Base-by-base conservation (phyloP, 495 filamentous ascomycete species). In the Xylaria bambusicola region DNA sequence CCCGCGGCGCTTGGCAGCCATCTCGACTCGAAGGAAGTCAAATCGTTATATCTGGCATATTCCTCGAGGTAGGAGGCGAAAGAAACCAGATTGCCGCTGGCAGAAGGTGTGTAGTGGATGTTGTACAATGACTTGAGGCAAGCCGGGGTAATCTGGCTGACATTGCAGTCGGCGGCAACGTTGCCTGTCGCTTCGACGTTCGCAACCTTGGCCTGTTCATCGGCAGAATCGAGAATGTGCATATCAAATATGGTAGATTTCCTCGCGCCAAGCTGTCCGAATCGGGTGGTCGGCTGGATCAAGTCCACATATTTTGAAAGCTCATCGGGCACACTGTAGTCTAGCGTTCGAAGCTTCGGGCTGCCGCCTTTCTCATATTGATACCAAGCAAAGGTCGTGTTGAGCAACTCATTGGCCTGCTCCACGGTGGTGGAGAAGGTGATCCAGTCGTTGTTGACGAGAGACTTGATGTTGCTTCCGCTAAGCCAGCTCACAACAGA, bases 61-160 rank as follows among this genome's bases (percentile, higher is more conserved):
- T 86, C 67, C 64, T 84, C 80, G 3, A 81, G 68, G 74, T 80
- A 90, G 49, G 82, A 84, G 40, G 74, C 75, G 53, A 89, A 84
- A 15, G 79, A 85, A 33, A 88, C 66, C 23, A 75, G 66, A 54
- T 80, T 81, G n/a, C 79, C 75, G 13, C 72, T 71, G 0, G 76
- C 73, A 13, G 76, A 62, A 0, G 83, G 74, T 6, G 70, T 77
- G 68, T 83, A 87, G 62, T 78, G 70, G 54, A 86, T 73, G 57
- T 84, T 86, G 75, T 90, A 90, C 62, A 87, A 65, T 36, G 82
- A 71, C 70, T 79, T 80, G 20, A 90, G 63, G 59, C 86, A 89
- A 0, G 68, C 56, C 6, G 86, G 87, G 5, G 83, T 85, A 62
- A 87, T 83, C 46, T 69, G 69, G 27, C 64, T 68, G 0, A 68